These are phyloP conservation scores for Colletotrichum coccodes DNA, from an alignment of 2,329 filamentous ascomycete genomes.

Conservation along the genomic window DNA sequence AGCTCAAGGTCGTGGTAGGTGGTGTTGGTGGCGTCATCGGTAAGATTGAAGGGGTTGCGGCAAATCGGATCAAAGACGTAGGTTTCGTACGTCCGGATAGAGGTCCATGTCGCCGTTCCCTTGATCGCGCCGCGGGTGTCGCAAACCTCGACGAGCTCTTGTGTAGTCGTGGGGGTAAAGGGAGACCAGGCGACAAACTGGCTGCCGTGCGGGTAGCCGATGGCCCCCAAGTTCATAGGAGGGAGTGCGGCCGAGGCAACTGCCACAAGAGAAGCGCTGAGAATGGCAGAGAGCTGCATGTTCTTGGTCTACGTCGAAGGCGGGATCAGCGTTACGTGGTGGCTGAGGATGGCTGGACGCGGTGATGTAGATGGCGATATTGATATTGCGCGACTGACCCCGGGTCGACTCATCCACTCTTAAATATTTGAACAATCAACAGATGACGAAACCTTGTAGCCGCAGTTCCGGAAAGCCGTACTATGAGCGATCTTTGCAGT, in stretches of 20 bases:
- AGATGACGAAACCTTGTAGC: too few relatives aligned
- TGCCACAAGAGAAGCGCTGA: neutral
- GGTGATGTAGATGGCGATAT: neutral
- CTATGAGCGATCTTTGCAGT: too few relatives aligned
- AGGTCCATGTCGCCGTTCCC: constrained; percentile 13
- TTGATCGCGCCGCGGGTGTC: neutral
- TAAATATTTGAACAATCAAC: too few relatives aligned
- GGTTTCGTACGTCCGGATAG: constrained; percentile 3
- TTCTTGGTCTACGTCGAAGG: too few relatives aligned
- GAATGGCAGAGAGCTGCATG: neutral
- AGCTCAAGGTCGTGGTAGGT: constrained; percentile 22
- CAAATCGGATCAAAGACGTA: constrained; percentile 16
- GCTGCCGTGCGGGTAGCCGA: neutral
- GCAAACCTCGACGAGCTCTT: constrained; percentile 10
- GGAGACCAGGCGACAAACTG: constrained; percentile 21
- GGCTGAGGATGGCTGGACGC: too few relatives aligned
- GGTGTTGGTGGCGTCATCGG: neutral
- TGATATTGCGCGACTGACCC: too few relatives aligned
- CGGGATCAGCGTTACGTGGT: too few relatives aligned
- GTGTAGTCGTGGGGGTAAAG: constrained; percentile 18
- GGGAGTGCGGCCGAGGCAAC: neutral
- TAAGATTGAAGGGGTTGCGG: constrained; percentile 28
- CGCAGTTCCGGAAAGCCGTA: too few relatives aligned
- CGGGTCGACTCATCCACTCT: too few relatives aligned
- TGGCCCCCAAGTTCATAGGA: constrained; percentile 18